These are phyloP conservation scores for Monilinia fructigena DNA, from an alignment of 2,329 filamentous ascomycete genomes.

Conservation along the genomic window DNA sequence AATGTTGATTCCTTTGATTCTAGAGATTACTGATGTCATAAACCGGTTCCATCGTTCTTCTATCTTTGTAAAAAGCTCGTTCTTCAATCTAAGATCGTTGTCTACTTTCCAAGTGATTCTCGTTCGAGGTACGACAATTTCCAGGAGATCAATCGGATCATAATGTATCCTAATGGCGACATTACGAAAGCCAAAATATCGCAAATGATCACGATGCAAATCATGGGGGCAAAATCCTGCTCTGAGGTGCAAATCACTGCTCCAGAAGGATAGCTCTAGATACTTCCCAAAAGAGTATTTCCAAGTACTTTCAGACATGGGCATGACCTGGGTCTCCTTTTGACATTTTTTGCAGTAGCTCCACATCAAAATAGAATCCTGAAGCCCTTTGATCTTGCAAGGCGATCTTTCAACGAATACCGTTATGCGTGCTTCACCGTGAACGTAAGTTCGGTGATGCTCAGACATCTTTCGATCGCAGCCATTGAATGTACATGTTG, in stretches of 20 bases:
- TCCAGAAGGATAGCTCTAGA: constrained; percentile 96
- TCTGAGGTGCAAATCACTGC: constrained; percentile 72
- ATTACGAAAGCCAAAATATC: constrained; percentile 88
- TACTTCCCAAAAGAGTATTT: constrained; percentile 99
- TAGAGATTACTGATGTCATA: constrained; percentile 79
- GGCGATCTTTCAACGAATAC: constrained; percentile 80
- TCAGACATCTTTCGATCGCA: constrained; percentile 88
- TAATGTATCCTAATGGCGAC: constrained; percentile 87
- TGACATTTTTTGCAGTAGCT: constrained; percentile 91
- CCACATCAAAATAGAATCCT: constrained; percentile 92
- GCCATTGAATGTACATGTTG: constrained; percentile 76
- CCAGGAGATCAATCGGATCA: constrained; percentile 86
- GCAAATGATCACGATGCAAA: constrained; percentile 85
- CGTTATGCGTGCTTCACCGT: constrained; percentile 90
- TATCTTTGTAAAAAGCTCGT: constrained; percentile 79
- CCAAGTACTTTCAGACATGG: constrained; percentile 93
- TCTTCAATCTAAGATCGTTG: constrained; percentile 87
- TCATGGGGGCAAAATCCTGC: constrained; percentile 83
- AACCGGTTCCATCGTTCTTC: constrained; percentile 83
- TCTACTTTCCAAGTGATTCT: constrained; percentile 98
- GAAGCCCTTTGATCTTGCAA: constrained; percentile 61
- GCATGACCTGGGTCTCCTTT: constrained; percentile 82
- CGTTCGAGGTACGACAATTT: constrained; percentile 87
- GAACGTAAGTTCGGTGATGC: constrained; percentile 95
- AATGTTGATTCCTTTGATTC: constrained; percentile 84